Evolutionary conservation across 2,329 filamentous ascomycete genomes (phyloP).

Genomic region (Clarireedia homoeocarpa): DNA sequence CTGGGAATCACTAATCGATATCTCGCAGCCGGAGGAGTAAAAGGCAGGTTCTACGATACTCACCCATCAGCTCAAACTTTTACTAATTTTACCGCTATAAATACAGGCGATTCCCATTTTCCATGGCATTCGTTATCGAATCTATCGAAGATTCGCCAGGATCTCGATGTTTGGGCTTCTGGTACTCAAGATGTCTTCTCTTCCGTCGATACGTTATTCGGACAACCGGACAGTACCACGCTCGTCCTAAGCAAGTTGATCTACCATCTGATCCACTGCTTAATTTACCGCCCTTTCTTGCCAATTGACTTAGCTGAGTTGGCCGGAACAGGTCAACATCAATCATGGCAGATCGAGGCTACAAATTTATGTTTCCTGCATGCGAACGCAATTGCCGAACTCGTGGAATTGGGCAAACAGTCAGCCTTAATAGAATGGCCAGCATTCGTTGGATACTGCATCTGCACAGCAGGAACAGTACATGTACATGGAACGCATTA

Average conservation of each 20-base stretch:
- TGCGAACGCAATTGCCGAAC: conserved; percentile 77
- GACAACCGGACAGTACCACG: conserved; percentile 69
- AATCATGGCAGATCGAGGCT: conserved; percentile 88
- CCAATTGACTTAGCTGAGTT: conserved; percentile 78
- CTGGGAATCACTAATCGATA: conserved; percentile 79
- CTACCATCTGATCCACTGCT: conserved; percentile 78
- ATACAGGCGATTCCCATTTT: conserved; percentile 70
- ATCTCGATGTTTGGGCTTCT: conserved; percentile 77
- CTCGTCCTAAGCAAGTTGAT: conserved; percentile 78
- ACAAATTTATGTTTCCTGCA: conserved; percentile 83
- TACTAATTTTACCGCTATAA: conserved; percentile 1
- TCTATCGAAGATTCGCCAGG: conserved; percentile 76
- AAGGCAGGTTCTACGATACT: conserved; percentile 31
- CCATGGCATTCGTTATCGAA: conserved; percentile 85
- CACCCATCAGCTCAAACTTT: neutral
- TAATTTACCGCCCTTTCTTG: conserved; percentile 80
- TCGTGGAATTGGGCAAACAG: conserved; percentile 66
- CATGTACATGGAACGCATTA: conserved; percentile 84
- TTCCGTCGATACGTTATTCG: conserved; percentile 66
- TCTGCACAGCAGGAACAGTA: conserved; percentile 79
- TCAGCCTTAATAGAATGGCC: conserved; percentile 75
- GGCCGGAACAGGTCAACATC: conserved; percentile 71
- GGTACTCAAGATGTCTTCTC: conserved; percentile 74
- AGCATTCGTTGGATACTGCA: conserved; percentile 77
- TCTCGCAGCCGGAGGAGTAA: conserved; percentile 75